These are phyloP conservation scores for Talaromyces funiculosus DNA, from an alignment of 2,329 filamentous ascomycete species.

Conservation along the genomic window DNA sequence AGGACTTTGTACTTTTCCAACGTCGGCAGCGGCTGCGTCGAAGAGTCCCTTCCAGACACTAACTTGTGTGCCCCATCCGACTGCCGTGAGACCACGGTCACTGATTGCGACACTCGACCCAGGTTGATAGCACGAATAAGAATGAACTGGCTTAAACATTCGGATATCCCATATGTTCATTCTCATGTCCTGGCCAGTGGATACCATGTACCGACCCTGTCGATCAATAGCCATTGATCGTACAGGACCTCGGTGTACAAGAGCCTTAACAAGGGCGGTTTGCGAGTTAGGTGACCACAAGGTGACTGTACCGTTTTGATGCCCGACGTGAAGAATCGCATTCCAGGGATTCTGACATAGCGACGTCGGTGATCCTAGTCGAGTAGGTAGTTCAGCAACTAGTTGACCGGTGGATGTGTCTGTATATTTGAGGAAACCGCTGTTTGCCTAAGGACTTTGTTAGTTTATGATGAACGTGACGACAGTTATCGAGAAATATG, in stretches of 20 bases:
- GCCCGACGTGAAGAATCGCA: constrained; percentile 83
- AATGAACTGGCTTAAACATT: constrained; percentile 88
- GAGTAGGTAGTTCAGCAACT: constrained; percentile 78
- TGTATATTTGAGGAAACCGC: constrained; percentile 85
- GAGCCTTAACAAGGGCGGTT: constrained; percentile 81
- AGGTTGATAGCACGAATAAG: constrained; percentile 76
- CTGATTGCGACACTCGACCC: constrained; percentile 82
- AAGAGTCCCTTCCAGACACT: constrained; percentile 91
- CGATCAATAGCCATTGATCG: constrained; percentile 78
- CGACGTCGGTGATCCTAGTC: constrained; percentile 74
- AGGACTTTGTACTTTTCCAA: constrained; percentile 74
- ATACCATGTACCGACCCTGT: constrained; percentile 92
- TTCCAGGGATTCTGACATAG: constrained; percentile 88
- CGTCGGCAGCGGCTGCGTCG: constrained; percentile 63
- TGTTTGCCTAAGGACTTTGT: constrained; percentile 54
- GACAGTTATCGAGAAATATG: too few species aligned
- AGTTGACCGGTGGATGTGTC: constrained; percentile 90
- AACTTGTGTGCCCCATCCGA: constrained; percentile 84
- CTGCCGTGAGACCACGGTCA: constrained; percentile 78
- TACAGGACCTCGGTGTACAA: constrained; percentile 85
- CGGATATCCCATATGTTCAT: constrained; percentile 97
- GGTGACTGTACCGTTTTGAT: constrained; percentile 91
- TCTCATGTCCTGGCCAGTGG: constrained; percentile 78
- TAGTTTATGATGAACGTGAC: not conserved
- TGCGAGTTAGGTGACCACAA: constrained; percentile 92